These are phyloP conservation scores for Solanum hybrid DNA, from an alignment of 305 asterid species.

Conservation along the genomic window DNA sequence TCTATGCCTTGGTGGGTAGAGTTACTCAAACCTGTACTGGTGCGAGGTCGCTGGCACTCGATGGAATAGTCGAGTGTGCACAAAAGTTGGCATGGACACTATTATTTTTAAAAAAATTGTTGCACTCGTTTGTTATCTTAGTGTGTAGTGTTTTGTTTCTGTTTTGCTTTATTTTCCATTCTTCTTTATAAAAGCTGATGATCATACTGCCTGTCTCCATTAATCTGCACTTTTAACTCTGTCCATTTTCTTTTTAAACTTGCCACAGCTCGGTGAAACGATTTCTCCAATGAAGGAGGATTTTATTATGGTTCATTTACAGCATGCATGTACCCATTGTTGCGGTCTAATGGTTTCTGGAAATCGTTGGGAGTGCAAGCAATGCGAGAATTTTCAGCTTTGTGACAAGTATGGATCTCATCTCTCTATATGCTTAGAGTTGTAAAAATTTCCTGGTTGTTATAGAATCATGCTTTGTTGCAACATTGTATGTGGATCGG, in stretches of 20 bases:
- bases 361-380: slow-evolving; percentile 78
- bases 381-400: slow-evolving; percentile 79
- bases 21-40: neutral
- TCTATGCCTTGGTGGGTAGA: neutral
- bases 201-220: neutral
- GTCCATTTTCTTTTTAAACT: neutral
- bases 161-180: neutral
- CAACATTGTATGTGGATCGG: neutral
- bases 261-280: slow-evolving; percentile 87
- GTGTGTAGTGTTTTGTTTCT: neutral
- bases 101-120: neutral
- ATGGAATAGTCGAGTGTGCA: neutral
- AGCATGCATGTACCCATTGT: slow-evolving; percentile 84
- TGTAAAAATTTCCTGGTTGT: neutral
- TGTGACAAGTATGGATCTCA: slow-evolving; percentile 61
- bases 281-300: slow-evolving; percentile 96
- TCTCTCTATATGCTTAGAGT: neutral
- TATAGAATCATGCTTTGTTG: neutral
- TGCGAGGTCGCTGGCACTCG: neutral
- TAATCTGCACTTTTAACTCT: neutral
- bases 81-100: neutral
- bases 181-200: neutral
- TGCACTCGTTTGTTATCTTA: neutral
- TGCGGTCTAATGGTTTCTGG: slow-evolving; percentile 88
- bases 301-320: slow-evolving; percentile 98